Base-by-base conservation (phyloP, 306 rosid genomes). In the Quercus rubra region DNA sequence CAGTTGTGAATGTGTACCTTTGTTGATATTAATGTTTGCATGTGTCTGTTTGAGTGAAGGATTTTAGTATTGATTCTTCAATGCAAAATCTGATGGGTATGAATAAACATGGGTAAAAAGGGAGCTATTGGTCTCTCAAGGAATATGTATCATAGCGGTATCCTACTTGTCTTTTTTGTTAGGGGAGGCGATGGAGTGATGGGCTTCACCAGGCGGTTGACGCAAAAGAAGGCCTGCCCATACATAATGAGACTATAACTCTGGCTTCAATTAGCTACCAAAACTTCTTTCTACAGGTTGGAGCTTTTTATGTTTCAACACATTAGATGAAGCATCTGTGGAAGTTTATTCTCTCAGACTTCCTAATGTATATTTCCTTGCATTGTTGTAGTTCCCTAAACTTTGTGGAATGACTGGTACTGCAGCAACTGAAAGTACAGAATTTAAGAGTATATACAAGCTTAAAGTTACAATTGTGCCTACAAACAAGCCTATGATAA, bases 171-270 rank as follows among this genome's bases (percentile, higher is more conserved):
- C 76, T 80, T 72, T 72, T 75, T 61, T 66, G 83, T 66, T 84
- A 95, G 99, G 99, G 98, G 77, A 90, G 99, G 89, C 86, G 98
- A 86, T 95, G 99, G 99, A 95, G 99, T 86, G 99, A 95, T 74
- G 98, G 99, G 79, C 98, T 95, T 84, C 99, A 92, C 88, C 99
- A 95, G 87, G 99, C 99, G 59, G 98, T 95, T 74, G 99, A 95
- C 90, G 99, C 99, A 76, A 95, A 95, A 89, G 99, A 95, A 91
- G 91, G 93, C 81, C 71, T 95, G 70, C 98, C 99, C 27, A 90
- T 92, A 80, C 99, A 95, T 85, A 95, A 91, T 83, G 99, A 95
- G 91, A 95, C 98, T 58, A 91, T 95, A 74, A 92, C 99, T 12
- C 81, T 95, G 89, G 98, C 99, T 79, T 95, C 99, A 73, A 95